Evolutionary conservation across 2,329 filamentous ascomycete species (phyloP), one percentile per base, ranked within the genome.

Genomic region (Neoscytalidium dimidiatum): DNA sequence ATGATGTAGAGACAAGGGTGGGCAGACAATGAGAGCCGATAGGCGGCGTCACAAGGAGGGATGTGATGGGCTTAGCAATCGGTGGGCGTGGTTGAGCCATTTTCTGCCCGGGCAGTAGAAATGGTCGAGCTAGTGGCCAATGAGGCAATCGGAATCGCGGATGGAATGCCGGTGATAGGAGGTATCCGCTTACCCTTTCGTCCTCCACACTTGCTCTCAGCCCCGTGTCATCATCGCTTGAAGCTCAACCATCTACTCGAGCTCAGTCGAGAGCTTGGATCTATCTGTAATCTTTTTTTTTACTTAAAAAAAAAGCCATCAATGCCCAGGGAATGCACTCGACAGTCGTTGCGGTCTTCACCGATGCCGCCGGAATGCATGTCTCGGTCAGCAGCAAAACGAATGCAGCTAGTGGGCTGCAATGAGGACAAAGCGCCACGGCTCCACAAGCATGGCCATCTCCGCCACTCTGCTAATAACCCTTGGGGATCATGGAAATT

Each of bases 61-160:
- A 41, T 13, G 38, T 41, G 46, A 17, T 5, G 2, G 48, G 26
- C 48, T 51, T 51, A 28, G 49, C 28, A 17, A 29, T 14, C 17
- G 29, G 19, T n/a, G 21, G 46, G 11, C 21, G 9, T 14, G n/a
- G 21, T 53, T 60, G 56, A 33, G 56, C 26, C 38, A 60, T 33
- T 60, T 35, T 60, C 56, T 60, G 56, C 56, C 56, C 38, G 56
- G 56, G 56, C 56, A 60, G 56, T n/a, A 60, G 26, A 60, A 46
- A 60, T 60, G 56, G 53, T 58, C 38, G 53, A 28, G 53, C 26
- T 44, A 17, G 35, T 23, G 35, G 41, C 56, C 56, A 60, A 46
- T 60, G 28, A 28, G 26, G 41, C 6, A 9, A 23, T 23, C 14
- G 38, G 35, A 11, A 17, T 33, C 21, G 29, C 21, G 21, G 19